These are phyloP conservation scores for Mycena sp. DNA, from an alignment of 1,284 basidiomycete species.

Conservation along the genomic window DNA sequence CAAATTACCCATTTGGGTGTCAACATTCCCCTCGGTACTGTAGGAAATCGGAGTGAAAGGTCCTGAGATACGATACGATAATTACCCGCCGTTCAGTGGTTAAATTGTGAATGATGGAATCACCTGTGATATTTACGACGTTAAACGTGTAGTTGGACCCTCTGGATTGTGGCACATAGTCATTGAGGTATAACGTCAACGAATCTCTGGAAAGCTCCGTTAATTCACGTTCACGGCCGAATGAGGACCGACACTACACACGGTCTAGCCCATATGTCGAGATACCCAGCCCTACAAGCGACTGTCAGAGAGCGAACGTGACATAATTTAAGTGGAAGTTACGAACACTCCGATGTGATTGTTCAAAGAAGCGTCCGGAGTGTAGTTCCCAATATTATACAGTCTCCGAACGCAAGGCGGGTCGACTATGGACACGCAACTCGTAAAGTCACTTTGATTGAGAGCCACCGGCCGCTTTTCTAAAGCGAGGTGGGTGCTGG, in stretches of 20 bases:
- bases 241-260: slow-evolving; percentile 1
- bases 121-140: slow-evolving; percentile 25
- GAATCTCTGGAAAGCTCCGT: slow-evolving; percentile 12
- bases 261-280: slow-evolving; percentile 23
- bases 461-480: slow-evolving; percentile 11
- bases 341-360: slow-evolving; percentile 28
- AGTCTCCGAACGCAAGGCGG: slow-evolving; percentile 61
- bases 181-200: slow-evolving; percentile 18
- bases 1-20: slow-evolving; percentile 22
- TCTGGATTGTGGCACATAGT: slow-evolving; percentile 25
- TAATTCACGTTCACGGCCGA: not conserved
- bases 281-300: slow-evolving; percentile 17
- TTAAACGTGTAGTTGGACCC: slow-evolving; percentile 26
- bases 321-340: not conserved
- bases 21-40: slow-evolving; percentile 21
- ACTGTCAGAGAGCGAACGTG: not conserved
- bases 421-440: slow-evolving; percentile 60
- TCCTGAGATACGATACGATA: no score
- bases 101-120: not conserved
- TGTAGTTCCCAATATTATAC: slow-evolving; percentile 59
- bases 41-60: not conserved
- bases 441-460: slow-evolving; percentile 36
- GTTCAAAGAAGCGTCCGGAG: slow-evolving; percentile 43
- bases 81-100: no score
- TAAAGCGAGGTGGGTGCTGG: not conserved